phyloP scores from a whole-genome alignment of 768 basidiomycete genomes.

The Kwoniella dendrophila region DNA sequence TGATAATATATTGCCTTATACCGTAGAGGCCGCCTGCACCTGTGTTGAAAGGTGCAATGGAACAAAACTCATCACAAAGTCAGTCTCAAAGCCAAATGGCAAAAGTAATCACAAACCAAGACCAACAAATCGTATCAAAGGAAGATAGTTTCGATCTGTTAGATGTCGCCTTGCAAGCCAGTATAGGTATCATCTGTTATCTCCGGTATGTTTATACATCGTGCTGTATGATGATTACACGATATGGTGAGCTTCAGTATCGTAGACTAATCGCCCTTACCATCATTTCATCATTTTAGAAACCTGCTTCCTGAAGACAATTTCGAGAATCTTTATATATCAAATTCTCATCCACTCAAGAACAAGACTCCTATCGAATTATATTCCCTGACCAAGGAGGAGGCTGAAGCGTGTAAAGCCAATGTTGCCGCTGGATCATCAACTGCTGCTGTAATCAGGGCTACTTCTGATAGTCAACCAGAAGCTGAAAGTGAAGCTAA shows the following conservation, averaged over 20 bases:
- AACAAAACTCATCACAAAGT: neutral
- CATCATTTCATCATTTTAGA: neutral
- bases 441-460: too few relatives aligned
- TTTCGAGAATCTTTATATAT: neutral
- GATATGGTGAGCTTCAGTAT: neutral
- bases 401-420: constrained; percentile 1
- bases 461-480: neutral
- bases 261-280: neutral
- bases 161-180: constrained; percentile 5
- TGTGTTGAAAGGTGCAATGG: neutral
- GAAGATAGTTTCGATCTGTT: constrained; percentile 12
- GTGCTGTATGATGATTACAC: neutral
- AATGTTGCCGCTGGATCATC: neutral
- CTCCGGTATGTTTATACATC: constrained; percentile 15
- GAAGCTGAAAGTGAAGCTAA: neutral
- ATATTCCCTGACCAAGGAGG: neutral
- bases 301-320: constrained; percentile 11
- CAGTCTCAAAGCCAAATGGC: neutral
- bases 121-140: constrained; percentile 1
- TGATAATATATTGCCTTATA: neutral
- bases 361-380: neutral
- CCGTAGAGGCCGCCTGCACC: constrained; percentile 2
- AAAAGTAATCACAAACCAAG: neutral
- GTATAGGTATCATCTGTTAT: constrained; percentile 19
- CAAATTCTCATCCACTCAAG: neutral